phyloP scores from a whole-genome alignment of 306 rosid species.

The Gynostemma pentaphyllum region DNA sequence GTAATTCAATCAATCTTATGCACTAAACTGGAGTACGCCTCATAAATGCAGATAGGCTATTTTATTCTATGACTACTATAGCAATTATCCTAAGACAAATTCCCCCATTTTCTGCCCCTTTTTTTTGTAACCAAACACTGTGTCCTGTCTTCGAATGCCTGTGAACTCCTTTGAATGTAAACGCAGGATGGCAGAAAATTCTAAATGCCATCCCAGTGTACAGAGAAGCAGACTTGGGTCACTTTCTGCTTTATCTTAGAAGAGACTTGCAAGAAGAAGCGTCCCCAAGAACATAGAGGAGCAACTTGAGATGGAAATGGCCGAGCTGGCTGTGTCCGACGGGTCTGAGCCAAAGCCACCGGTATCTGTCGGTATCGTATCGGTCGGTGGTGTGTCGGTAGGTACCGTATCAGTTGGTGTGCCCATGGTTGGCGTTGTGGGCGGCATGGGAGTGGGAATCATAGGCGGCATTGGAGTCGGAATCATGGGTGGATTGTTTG shows the following conservation, averaged over 20 bases:
- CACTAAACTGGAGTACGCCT: neutral
- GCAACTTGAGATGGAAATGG: conserved; percentile 23
- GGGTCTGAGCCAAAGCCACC: conserved; percentile 50
- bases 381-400: conserved; percentile 21
- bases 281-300: conserved; percentile 13
- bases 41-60: neutral
- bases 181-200: neutral
- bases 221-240: neutral
- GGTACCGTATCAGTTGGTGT: conserved; percentile 8
- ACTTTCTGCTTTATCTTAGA: conserved; percentile 4
- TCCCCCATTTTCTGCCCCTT: neutral
- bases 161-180: neutral
- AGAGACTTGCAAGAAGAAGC: neutral
- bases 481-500: conserved; percentile 13
- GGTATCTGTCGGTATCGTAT: conserved; percentile 42
- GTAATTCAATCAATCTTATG: no score
- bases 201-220: neutral
- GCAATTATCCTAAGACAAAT: neutral
- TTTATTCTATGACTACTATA: neutral
- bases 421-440: neutral
- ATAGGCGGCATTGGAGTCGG: conserved; percentile 14
- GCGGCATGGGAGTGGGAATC: conserved; percentile 12
- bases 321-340: conserved; percentile 47
- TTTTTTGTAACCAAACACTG: neutral
- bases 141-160: neutral